Base-by-base conservation (phyloP, 176 grass and related monocot species). In the Elaeis guineensis region DNA sequence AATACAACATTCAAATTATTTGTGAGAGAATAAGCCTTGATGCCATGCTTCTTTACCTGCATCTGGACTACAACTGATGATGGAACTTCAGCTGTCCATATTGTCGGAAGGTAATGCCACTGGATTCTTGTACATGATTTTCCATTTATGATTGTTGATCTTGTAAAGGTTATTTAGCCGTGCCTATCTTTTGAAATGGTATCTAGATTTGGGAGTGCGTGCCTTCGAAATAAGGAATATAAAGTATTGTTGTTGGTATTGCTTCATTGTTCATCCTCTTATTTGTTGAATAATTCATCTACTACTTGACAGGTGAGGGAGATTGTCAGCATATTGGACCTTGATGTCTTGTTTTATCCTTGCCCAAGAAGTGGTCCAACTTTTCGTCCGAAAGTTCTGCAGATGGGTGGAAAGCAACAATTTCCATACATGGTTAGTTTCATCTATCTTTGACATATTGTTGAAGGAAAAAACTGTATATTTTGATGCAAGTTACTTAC, bases 331-430 rank as follows among this genome's bases (percentile, higher is more conserved):
- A 69, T 97, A 19, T 74, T 97, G 81, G 87, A 90, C 75, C 82
- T 97, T 25, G 92, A 97, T 83, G 83, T 97, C 63, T 56, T 97
- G 29, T 97, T 72, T 72, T 97, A 91, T 49, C 92, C 92, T 6
- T 97, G 87, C 69, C 92, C 92, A 75, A 76, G 78, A 79, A 82
- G 87, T 50, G 76, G 92, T 44, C 92, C 92, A 9, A 96, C 80
- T n/a, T 90, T 96, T 74, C 87, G 92, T 59, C 83, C 75, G 14
- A 97, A 88, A 74, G 81, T 84, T 62, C 50, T 80, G 39, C 75
- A 91, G 24, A 80, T 97, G 86, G 92, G 92, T 59, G 87, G 92
- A 69, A 97, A 97, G 64, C 70, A 85, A 77, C 92, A 91, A 48
- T 97, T 97, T 60, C 92, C 92, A 76, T 97, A 97, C 73, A 97